Conservation (phyloP, 345 rosid genomes). For the Pugionium cornutum region DNA sequence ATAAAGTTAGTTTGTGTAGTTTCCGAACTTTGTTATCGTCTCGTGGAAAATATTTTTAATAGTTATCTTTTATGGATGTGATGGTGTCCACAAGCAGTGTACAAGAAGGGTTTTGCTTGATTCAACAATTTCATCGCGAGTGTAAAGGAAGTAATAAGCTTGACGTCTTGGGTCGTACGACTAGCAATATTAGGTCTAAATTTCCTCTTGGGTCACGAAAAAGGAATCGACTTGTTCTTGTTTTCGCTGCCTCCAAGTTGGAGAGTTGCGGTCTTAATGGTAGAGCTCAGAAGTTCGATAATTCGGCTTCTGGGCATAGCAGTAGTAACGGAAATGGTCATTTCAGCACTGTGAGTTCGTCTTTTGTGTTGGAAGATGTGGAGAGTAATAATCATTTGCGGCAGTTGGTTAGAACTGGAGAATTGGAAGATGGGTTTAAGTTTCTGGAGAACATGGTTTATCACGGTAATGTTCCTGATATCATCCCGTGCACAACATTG, state of each 20-base stretch:
- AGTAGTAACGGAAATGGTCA: conserved; percentile 45
- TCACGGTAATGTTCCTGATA: conserved; percentile 71
- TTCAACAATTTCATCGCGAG: conserved; percentile 49
- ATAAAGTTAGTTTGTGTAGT: conserved; percentile 3
- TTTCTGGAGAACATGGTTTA: conserved; percentile 76
- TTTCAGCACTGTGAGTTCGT: conserved; percentile 38
- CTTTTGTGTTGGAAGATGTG: conserved; percentile 50
- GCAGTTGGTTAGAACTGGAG: conserved; percentile 59
- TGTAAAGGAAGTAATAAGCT: conserved; percentile 35
- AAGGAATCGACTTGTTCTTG: conserved; percentile 43
- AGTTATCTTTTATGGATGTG: conserved; percentile 51
- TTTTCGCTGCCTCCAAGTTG: conserved; percentile 48
- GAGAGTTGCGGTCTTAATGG: conserved; percentile 52
- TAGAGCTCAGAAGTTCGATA: conserved; percentile 43
- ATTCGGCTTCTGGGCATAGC: conserved; percentile 42
- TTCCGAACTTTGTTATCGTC: conserved; percentile 3
- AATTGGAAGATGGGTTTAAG: conserved; percentile 65
- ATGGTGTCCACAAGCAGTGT: conserved; percentile 47
- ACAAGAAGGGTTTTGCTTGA: conserved; percentile 62
- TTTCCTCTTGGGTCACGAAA: conserved; percentile 36
- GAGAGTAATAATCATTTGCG: conserved; percentile 67
- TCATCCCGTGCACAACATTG: conserved; percentile 70
- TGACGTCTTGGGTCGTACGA: conserved; percentile 34
- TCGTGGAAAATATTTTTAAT: conserved; percentile 1
- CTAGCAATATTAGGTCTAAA: conserved; percentile 28